A percentile compares a stretch with the other conserved stretches of the same genome.
Evolutionary conservation across 176 grass and related monocot genomes (phyloP).

Genomic region (Musa schizocarpa): DNA sequence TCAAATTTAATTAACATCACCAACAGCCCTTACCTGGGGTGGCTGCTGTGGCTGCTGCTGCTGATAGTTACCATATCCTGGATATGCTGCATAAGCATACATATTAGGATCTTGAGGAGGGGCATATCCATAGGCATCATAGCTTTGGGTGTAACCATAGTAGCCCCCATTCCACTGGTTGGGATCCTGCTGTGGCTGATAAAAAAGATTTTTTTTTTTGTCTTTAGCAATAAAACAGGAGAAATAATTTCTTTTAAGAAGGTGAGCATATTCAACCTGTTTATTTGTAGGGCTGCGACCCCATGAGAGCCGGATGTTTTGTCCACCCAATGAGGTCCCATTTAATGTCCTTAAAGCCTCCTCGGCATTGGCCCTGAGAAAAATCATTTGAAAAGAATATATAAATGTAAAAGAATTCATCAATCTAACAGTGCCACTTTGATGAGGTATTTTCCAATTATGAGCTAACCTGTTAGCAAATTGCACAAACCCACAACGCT

Average conservation of each 20-base stretch:
- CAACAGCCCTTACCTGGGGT: neutral
- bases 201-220: neutral
- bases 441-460: neutral
- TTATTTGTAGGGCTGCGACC: conserved; percentile 79
- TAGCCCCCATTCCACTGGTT: conserved; percentile 25
- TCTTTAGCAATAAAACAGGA: neutral
- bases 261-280: conserved; percentile 23
- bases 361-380: conserved; percentile 62
- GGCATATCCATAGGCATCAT: conserved; percentile 62
- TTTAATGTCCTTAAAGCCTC: conserved; percentile 70
- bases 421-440: conserved; percentile 1
- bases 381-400: conserved; percentile 7
- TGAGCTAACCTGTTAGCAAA: conserved; percentile 54
- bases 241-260: neutral
- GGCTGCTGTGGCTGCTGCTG: conserved; percentile 26
- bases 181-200: conserved; percentile 12
- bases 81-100: conserved; percentile 77
- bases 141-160: conserved; percentile 66
- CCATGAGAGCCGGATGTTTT: conserved; percentile 96
- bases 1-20: neutral
- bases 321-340: conserved; percentile 73
- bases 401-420: neutral
- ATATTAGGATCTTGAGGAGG: conserved; percentile 84
- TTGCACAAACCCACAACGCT: conserved; percentile 96
- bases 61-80: conserved; percentile 75